phyloP scores from a whole-genome alignment of 768 basidiomycete species.

The Boletus rex-veris region DNA sequence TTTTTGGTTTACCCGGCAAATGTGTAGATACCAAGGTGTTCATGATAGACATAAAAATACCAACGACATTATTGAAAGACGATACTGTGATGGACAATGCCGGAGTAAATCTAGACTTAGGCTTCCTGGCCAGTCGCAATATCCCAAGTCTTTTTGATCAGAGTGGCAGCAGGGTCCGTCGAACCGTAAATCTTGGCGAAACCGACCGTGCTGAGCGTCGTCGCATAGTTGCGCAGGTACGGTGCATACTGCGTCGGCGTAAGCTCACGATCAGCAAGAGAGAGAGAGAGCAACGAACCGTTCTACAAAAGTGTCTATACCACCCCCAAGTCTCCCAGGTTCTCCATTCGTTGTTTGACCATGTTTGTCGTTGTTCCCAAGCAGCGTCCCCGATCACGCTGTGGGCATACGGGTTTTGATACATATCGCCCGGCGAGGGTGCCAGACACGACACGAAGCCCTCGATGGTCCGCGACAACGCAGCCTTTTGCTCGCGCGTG shows the following conservation, averaged over 20 bases:
- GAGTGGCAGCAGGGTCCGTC: slow-evolving; percentile 50
- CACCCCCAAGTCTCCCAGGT: slow-evolving; percentile 89
- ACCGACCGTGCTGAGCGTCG: slow-evolving; percentile 66
- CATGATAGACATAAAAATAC: slow-evolving; percentile 21
- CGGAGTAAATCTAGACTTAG: slow-evolving; percentile 7
- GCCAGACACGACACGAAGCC: slow-evolving; percentile 70
- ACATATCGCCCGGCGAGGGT: slow-evolving; percentile 37
- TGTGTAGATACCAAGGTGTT: neutral
- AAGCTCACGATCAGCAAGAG: neutral
- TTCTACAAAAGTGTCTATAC: slow-evolving; percentile 85
- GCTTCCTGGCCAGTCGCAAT: slow-evolving; percentile 60
- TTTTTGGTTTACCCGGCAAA: neutral
- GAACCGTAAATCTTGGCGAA: slow-evolving; percentile 60
- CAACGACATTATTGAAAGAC: neutral
- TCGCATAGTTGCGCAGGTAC: slow-evolving; percentile 70
- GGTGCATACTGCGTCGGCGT: slow-evolving; percentile 60
- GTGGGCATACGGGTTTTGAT: slow-evolving; percentile 50
- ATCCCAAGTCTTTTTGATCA: slow-evolving; percentile 69
- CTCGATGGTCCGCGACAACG: slow-evolving; percentile 66
- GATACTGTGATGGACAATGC: neutral
- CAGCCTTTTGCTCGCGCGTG: slow-evolving; percentile 72
- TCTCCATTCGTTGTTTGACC: slow-evolving; percentile 76
- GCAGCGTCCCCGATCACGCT: slow-evolving; percentile 60
- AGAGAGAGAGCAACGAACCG: slow-evolving; percentile 43
- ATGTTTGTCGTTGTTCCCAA: slow-evolving; percentile 68